These are phyloP conservation scores for Capsella bursapastoris DNA, from an alignment of 345 rosid genomes.

Conservation along the genomic window DNA sequence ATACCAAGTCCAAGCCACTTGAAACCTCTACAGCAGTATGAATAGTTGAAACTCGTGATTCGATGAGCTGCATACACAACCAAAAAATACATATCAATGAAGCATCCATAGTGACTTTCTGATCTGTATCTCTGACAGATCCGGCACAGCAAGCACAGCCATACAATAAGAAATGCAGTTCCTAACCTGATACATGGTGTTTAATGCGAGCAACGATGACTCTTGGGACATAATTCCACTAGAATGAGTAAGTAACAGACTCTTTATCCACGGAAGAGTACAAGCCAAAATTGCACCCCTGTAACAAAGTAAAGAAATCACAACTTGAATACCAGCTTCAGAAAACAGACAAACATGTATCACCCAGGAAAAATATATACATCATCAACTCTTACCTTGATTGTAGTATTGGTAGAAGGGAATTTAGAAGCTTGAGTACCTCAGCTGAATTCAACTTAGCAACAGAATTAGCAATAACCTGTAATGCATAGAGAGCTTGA, in stretches of 20 bases:
- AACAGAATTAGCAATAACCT: conserved; percentile 89
- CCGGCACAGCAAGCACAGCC: not conserved
- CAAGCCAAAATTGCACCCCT: conserved; percentile 94
- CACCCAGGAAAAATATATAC: not conserved
- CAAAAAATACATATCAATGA: conserved; percentile 15
- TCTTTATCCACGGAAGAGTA: conserved; percentile 87
- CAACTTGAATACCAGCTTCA: conserved; percentile 9
- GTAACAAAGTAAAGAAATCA: conserved; percentile 19
- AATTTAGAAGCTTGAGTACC: conserved; percentile 75
- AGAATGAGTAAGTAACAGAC: conserved; percentile 82
- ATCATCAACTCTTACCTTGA: conserved; percentile 61
- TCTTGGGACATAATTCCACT: conserved; percentile 87
- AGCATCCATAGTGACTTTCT: not conserved
- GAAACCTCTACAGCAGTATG: conserved; percentile 75
- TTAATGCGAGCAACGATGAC: conserved; percentile 69
- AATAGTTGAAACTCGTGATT: conserved; percentile 77
- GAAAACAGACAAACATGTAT: not conserved
- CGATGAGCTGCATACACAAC: conserved; percentile 66
- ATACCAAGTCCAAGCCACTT: conserved; percentile 60
- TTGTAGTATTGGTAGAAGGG: conserved; percentile 73
- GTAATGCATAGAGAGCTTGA: conserved; percentile 11
- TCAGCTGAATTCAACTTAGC: conserved; percentile 71
- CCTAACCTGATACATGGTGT: conserved; percentile 86
- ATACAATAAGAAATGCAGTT: not conserved
- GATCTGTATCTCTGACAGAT: not conserved